Percentiles rank a stretch among this genome's conserved stretches.
phyloP scores from a whole-genome alignment of 441 rosid species.

The Corymbia calophylla region DNA sequence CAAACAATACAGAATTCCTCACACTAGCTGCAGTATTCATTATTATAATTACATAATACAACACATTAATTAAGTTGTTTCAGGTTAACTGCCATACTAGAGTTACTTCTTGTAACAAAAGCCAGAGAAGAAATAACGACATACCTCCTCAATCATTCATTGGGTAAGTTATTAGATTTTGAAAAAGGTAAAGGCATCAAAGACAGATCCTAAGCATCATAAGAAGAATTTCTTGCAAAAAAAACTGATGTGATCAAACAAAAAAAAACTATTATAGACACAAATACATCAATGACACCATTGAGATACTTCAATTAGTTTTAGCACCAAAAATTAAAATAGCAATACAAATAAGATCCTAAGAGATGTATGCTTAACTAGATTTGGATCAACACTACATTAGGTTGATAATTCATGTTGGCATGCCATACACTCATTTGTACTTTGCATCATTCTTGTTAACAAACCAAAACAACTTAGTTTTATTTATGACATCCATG shows the following conservation, averaged over 20 bases:
- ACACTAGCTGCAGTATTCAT: background rate
- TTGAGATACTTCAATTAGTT: background rate
- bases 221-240: background rate
- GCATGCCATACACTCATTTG: background rate
- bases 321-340: background rate
- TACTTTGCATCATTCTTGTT: background rate
- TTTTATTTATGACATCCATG: background rate
- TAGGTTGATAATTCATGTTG: background rate
- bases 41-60: background rate
- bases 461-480: background rate
- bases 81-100: background rate
- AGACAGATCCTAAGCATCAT: background rate
- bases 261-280: background rate
- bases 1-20: background rate
- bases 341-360: background rate
- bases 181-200: background rate
- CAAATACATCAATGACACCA: background rate
- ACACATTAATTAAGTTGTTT: background rate
- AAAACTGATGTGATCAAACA: background rate
- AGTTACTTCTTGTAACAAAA: background rate
- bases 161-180: background rate
- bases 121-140: background rate
- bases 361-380: background rate
- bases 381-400: background rate
- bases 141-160: background rate